Base-by-base conservation (phyloP, 106 monocot genomes). In the Platanthera zijinensis region DNA sequence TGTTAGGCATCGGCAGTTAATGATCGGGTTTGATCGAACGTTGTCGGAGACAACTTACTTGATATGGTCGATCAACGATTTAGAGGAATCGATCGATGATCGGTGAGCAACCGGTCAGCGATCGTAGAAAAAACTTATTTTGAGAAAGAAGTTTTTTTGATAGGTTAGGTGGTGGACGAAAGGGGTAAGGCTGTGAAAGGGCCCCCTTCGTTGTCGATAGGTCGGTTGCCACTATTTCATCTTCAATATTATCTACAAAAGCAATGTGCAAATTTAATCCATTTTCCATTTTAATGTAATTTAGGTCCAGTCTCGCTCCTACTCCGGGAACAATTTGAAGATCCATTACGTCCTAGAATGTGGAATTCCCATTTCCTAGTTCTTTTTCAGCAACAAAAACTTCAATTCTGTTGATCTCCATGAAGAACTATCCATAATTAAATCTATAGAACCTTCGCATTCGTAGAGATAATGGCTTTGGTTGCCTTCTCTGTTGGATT, bases 331-430 rank as follows among this genome's bases (percentile, higher is more conserved):
- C 22, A 64, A 56, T 61, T 18, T 73, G 64, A 17, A 69, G 28
- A 18, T 79, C 64, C 3, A 39, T 10, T 17, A 22, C 62, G 8
- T 66, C 66, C 30, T 75, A 8, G 25, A 73, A 61, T 63, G 9
- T 50, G 53, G 66, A 66, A 39, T 84, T 57, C 76, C 53, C 71
- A 74, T 88, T 82, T 73, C 39, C 10, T 10, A 79, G 8, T 48
- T 69, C 52, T 45, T 81, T 66, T 8, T 66, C 57, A 52, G 50
- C 14, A 69, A 52, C 52, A 39, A 57, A 30, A 76, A 17, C 18
- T 77, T 56, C 10, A 12, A 6, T 17, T 68, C 61, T 50, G 22
- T 19, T 15, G 67, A 48, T 49, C 57, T 66, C 17, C 1, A 25
- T n/a, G 9, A 51, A 28, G 47, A 50, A 12, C 53, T 75, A 78